Conservation (phyloP, 2,329 filamentous ascomycete species). For the Aspergillus sp. region DNA sequence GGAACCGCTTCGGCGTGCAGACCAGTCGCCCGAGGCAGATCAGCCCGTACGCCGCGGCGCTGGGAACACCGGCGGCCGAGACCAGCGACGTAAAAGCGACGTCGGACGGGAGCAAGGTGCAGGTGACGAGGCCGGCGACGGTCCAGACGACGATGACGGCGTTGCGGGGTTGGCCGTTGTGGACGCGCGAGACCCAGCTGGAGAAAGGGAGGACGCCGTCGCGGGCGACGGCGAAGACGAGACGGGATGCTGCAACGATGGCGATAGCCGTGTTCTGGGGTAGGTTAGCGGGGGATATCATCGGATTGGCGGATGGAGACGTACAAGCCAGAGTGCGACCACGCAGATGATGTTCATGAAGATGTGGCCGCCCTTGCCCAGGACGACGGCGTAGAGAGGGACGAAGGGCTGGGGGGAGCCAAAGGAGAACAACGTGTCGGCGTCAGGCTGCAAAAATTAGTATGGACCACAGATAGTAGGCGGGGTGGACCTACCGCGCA, state of each 20-base stretch:
- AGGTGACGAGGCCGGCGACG: constrained; percentile 54
- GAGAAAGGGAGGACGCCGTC: constrained; percentile 61
- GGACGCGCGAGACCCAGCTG: constrained; percentile 55
- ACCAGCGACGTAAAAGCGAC: constrained; percentile 55
- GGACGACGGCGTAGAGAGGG: constrained; percentile 55
- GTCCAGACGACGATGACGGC: constrained; percentile 59
- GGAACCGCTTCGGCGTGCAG: constrained; percentile 48
- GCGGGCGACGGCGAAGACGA: constrained; percentile 61
- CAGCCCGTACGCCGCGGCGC: constrained; percentile 51
- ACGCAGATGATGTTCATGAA: constrained; percentile 61
- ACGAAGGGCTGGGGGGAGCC: constrained; percentile 59
- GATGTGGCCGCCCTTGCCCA: constrained; percentile 57
- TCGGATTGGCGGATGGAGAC: constrained; percentile 16
- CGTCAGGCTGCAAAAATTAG: constrained; percentile 38
- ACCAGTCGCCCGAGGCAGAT: constrained; percentile 50
- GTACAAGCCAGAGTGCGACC: constrained; percentile 50
- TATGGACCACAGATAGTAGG: neutral
- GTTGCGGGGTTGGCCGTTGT: constrained; percentile 57
- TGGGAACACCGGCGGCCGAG: constrained; percentile 52
- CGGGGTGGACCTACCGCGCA: constrained; percentile 44
- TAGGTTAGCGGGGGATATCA: neutral
- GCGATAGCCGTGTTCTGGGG: constrained; percentile 57
- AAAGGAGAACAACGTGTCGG: constrained; percentile 53
- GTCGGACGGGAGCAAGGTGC: constrained; percentile 56
- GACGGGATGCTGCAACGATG: constrained; percentile 57